Conservation (phyloP, 306 rosid species). For the Casuarina glauca region DNA sequence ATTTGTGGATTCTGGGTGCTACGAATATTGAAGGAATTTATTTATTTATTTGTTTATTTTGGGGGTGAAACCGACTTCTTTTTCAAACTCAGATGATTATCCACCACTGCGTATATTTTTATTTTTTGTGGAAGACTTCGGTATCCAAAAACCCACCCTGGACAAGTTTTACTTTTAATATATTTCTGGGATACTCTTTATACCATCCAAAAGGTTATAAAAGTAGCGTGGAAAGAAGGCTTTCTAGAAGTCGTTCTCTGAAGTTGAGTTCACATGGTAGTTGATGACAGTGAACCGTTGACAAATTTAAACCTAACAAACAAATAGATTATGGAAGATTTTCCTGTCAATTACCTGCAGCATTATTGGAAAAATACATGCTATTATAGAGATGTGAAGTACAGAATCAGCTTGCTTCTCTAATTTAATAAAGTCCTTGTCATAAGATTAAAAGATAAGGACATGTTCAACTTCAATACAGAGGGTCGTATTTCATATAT, state of each 20-base stretch:
- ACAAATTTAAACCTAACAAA: conserved; percentile 19
- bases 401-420: neutral
- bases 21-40: conserved; percentile 6
- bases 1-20: conserved; percentile 11
- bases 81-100: neutral
- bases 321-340: conserved; percentile 17
- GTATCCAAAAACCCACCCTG: neutral
- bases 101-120: neutral
- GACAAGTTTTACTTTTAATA: neutral
- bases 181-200: neutral
- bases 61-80: no score
- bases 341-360: neutral
- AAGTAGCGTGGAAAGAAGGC: neutral
- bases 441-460: conserved; percentile 5
- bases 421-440: neutral
- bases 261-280: conserved; percentile 5
- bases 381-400: neutral
- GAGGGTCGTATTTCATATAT: neutral
- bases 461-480: neutral
- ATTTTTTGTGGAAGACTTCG: no score
- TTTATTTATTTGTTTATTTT: no score
- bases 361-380: neutral
- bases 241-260: conserved; percentile 8
- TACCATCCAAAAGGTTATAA: neutral
- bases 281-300: conserved; percentile 22